phyloP scores from a whole-genome alignment of 495 filamentous ascomycete species.

The Aspergillus panamensis region DNA sequence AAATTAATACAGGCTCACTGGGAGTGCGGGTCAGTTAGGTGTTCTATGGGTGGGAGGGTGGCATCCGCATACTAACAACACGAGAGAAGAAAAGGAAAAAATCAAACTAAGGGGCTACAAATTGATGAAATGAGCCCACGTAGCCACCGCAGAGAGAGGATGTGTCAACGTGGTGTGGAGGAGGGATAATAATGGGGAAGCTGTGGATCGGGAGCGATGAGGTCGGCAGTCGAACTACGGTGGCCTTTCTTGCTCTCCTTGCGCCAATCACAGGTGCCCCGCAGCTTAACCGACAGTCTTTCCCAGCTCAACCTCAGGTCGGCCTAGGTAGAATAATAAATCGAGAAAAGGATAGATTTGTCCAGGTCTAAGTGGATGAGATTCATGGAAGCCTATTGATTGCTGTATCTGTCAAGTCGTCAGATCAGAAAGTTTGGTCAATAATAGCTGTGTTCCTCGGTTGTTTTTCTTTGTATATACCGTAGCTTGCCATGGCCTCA shows the following conservation, averaged over 20 bases:
- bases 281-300: constrained; percentile 15
- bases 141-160: not conserved
- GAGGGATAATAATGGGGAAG: constrained; percentile 1
- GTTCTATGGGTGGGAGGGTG: constrained; percentile 10
- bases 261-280: constrained; percentile 36
- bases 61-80: constrained; percentile 21
- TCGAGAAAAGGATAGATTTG: no score
- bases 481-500: no score
- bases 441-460: no score
- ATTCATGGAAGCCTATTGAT: no score
- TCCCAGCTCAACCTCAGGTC: no score
- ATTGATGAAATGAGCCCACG: not conserved
- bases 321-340: no score
- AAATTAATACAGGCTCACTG: constrained; percentile 24
- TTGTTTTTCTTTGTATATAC: no score
- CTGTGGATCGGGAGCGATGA: constrained; percentile 26
- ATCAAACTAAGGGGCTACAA: not conserved
- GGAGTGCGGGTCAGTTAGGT: constrained; percentile 13
- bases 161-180: constrained; percentile 5
- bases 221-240: constrained; percentile 30
- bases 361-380: no score
- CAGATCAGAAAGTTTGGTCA: no score
- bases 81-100: not conserved
- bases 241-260: constrained; percentile 32
- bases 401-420: no score